phyloP scores from a whole-genome alignment of 305 asterid species.

The Fraxinus dipetala region DNA sequence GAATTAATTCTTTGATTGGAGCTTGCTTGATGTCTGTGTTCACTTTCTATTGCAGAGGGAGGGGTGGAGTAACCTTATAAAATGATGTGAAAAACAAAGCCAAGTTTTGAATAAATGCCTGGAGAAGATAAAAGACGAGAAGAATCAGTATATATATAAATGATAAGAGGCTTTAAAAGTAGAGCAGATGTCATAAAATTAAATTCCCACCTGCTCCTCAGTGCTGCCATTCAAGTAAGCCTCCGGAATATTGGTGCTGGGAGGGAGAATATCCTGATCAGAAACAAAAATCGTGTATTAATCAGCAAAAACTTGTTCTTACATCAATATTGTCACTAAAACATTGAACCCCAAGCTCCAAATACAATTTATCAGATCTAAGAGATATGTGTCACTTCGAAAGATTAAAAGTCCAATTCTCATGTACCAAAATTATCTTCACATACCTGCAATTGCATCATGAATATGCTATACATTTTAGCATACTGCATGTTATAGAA shows the following conservation, averaged over 20 bases:
- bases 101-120: constrained; percentile 96
- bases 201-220: constrained; percentile 78
- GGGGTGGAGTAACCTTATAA: constrained; percentile 57
- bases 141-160: constrained; percentile 15
- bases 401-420: neutral
- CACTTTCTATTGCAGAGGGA: constrained; percentile 1
- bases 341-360: constrained; percentile 8
- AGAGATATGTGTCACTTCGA: neutral
- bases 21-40: neutral
- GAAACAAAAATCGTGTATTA: constrained; percentile 15
- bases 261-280: constrained; percentile 63
- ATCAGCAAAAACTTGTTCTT: constrained; percentile 23
- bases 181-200: constrained; percentile 8
- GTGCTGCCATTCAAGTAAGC: constrained; percentile 80
- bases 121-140: constrained; percentile 24
- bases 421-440: neutral
- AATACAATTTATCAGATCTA: neutral
- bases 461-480: constrained; percentile 72
- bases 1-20: neutral
- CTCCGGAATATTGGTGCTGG: constrained; percentile 58
- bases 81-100: constrained; percentile 94
- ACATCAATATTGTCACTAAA: constrained; percentile 3
- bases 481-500: constrained; percentile 73
- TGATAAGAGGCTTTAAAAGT: neutral
- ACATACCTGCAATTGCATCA: constrained; percentile 86